Conservation (phyloP, 75 land plant genomes). For the Sequoiadendron giganteum region DNA sequence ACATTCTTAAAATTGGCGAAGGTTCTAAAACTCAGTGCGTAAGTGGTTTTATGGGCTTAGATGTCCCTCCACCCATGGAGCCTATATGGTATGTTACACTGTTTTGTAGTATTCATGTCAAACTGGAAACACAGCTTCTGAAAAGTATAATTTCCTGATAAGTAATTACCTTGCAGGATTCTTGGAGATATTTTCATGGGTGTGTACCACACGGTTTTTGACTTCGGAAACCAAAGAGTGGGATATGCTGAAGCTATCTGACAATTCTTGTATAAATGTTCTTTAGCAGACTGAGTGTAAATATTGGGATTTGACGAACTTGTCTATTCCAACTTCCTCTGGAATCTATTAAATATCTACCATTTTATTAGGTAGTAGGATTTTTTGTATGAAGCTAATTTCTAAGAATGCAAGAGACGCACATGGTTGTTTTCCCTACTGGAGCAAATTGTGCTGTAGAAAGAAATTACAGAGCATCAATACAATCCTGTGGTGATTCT, state of each 20-base stretch:
- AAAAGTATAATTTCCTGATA: neutral
- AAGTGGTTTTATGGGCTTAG: conserved; percentile 60
- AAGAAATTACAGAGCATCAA: neutral
- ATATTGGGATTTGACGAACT: neutral
- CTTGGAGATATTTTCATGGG: conserved; percentile 84
- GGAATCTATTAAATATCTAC: neutral
- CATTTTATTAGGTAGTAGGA: neutral
- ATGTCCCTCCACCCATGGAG: conserved; percentile 47
- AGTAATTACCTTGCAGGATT: conserved; percentile 48
- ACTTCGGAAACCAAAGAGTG: conserved; percentile 48
- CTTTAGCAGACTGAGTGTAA: neutral
- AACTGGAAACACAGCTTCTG: neutral
- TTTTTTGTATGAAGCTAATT: neutral
- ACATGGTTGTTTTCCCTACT: neutral
- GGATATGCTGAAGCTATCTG: conserved; percentile 74
- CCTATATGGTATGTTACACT: conserved; percentile 47
- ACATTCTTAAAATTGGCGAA: conserved; percentile 50
- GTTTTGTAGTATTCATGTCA: neutral
- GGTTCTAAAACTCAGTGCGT: conserved; percentile 39
- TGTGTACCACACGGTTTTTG: conserved; percentile 75
- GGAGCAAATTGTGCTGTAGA: neutral
- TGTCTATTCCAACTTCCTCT: neutral
- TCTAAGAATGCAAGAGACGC: neutral
- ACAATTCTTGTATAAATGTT: neutral
- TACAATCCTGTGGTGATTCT: neutral